These are phyloP conservation scores for Sergeia podlipaevii DNA, from an alignment of 208 protist genomes.

Conservation along the genomic window DNA sequence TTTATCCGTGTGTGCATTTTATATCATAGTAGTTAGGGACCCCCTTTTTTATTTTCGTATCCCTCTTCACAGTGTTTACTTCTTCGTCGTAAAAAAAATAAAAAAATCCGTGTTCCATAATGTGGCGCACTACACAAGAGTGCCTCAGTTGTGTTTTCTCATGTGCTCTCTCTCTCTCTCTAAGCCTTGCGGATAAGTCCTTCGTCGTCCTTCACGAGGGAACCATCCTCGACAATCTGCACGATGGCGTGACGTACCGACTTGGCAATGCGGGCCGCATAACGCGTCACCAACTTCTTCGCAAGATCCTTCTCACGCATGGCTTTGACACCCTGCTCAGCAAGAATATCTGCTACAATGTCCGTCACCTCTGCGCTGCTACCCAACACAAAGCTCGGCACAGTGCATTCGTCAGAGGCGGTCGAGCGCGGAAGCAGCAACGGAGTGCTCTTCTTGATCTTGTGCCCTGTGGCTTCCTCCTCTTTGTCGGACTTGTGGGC, in stretches of 20 bases:
- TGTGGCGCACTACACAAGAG: too few species aligned
- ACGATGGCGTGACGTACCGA: constrained; percentile 39
- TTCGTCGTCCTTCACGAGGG: constrained; percentile 23
- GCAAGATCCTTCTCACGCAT: constrained; percentile 44
- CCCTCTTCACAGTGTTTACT: neutral
- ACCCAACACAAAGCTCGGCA: constrained; percentile 62
- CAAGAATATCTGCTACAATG: constrained; percentile 44
- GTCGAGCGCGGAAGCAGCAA: constrained; percentile 37
- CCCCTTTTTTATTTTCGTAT: constrained; percentile 6
- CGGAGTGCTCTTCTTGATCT: constrained; percentile 16
- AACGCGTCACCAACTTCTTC: constrained; percentile 49
- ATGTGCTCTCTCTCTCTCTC: too few species aligned
- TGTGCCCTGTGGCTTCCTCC: neutral
- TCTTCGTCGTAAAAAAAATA: constrained; percentile 12
- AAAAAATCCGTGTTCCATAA: too few species aligned
- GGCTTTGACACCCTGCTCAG: constrained; percentile 7
- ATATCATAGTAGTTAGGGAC: too few species aligned
- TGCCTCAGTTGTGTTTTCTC: too few species aligned
- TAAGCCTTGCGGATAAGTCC: neutral
- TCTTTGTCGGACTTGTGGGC: neutral
- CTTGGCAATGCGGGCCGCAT: constrained; percentile 62
- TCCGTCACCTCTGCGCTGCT: constrained; percentile 40
- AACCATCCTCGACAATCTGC: constrained; percentile 26
- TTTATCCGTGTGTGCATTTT: too few species aligned
- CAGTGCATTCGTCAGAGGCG: constrained; percentile 27